Evolutionary conservation across 129 eudicot genomes (phyloP).

Genomic region (Tanacetum coccineum): DNA sequence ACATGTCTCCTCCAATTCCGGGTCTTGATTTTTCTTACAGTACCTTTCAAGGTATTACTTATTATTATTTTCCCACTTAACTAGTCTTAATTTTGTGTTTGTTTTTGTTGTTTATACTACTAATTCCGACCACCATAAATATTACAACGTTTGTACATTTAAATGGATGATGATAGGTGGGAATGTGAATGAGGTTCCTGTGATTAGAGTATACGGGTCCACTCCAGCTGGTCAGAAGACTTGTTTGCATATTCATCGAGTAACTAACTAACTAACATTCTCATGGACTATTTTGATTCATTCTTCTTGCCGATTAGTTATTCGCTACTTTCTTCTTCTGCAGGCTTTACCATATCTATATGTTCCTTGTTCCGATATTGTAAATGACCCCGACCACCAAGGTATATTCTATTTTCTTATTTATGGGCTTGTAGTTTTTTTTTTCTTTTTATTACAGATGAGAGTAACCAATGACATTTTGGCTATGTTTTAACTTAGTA

Average conservation of each 20-base stretch:
- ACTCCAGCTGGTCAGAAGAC: slow-evolving; percentile 98
- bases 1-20: slow-evolving; percentile 82
- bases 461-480: slow-evolving; percentile 15
- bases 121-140: not conserved
- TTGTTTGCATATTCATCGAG: slow-evolving; percentile 85
- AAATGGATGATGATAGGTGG: slow-evolving; percentile 49
- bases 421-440: too few relatives aligned
- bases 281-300: not conserved
- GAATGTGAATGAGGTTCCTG: slow-evolving; percentile 91
- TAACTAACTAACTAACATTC: slow-evolving; percentile 24
- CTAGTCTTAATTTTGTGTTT: not conserved
- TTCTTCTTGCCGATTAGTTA: slow-evolving; percentile 5
- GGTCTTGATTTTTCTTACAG: slow-evolving; percentile 69
- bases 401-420: slow-evolving; percentile 39
- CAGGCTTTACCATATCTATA: slow-evolving; percentile 95
- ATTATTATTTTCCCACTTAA: not conserved
- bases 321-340: slow-evolving; percentile 23
- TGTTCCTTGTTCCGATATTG: slow-evolving; percentile 71
- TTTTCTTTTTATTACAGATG: too few relatives aligned
- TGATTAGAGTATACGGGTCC: slow-evolving; percentile 83
- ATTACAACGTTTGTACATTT: not conserved
- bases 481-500: not conserved
- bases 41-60: slow-evolving; percentile 81
- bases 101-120: too few relatives aligned
- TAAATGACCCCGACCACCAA: slow-evolving; percentile 46